These are phyloP conservation scores for Claviceps spartinae DNA, from an alignment of 2,329 filamentous ascomycete genomes.

Conservation along the genomic window DNA sequence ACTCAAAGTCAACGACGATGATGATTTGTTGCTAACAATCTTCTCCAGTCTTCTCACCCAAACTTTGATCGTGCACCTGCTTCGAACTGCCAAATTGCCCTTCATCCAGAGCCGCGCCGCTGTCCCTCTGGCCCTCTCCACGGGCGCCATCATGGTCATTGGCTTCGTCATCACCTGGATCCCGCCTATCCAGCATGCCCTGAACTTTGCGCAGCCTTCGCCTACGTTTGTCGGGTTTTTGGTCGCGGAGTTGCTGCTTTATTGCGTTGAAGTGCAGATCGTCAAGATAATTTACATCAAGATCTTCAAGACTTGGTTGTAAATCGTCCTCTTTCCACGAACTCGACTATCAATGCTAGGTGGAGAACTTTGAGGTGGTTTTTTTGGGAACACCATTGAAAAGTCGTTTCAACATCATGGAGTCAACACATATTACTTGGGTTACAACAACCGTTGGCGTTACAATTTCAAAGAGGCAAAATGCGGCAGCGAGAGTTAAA, in stretches of 20 bases:
- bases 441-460: too few species aligned
- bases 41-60: slow-evolving; percentile 12
- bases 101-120: slow-evolving; percentile 14
- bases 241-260: slow-evolving; percentile 12
- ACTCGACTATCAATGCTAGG: neutral
- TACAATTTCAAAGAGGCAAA: too few species aligned
- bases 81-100: slow-evolving; percentile 15
- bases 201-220: slow-evolving; percentile 11
- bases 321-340: neutral
- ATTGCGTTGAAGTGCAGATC: slow-evolving; percentile 14
- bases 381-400: too few species aligned
- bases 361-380: neutral
- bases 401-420: too few species aligned
- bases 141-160: slow-evolving; percentile 12
- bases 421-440: too few species aligned
- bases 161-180: slow-evolving; percentile 15
- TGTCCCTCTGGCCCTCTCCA: slow-evolving; percentile 12
- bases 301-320: slow-evolving; percentile 15
- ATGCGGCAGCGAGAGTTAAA: too few species aligned
- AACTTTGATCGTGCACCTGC: slow-evolving; percentile 16
- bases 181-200: slow-evolving; percentile 10
- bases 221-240: slow-evolving; percentile 12
- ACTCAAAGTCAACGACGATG: too few species aligned
- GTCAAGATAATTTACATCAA: slow-evolving; percentile 16
- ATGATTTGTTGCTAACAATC: neutral